Conservation (phyloP, 140 eudicot genomes). For the Stevia rebaudiana region DNA sequence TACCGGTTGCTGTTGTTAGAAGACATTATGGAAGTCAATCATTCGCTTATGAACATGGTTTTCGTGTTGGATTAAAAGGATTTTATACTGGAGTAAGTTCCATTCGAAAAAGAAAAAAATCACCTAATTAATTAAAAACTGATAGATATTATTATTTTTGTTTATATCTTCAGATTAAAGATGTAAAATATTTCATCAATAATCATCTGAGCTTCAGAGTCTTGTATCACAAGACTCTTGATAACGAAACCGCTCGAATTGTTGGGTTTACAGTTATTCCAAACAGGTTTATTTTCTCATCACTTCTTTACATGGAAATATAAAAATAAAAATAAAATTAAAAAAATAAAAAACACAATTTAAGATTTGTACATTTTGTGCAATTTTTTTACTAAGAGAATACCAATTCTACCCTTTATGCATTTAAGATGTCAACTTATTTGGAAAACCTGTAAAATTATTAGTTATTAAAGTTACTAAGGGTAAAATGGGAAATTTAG, state of each 20-base stretch:
- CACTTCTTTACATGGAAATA: background rate
- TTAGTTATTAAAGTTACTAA: background rate
- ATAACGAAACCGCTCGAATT: conserved; percentile 64
- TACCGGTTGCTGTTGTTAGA: conserved; percentile 82
- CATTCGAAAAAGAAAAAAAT: background rate
- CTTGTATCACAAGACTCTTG: conserved; percentile 63
- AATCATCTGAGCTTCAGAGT: conserved; percentile 78
- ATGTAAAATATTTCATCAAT: conserved; percentile 58
- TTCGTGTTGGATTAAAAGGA: conserved; percentile 50
- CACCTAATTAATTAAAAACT: background rate
- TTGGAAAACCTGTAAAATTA: background rate
- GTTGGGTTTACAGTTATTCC: conserved; percentile 88
- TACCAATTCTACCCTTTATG: too few species aligned
- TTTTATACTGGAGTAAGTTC: conserved; percentile 68
- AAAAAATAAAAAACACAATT: background rate
- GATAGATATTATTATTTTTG: background rate
- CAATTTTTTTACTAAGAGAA: too few species aligned
- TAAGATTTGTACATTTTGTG: too few species aligned
- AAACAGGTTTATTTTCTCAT: conserved; percentile 41
- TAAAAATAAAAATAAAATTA: background rate
- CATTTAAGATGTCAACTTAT: background rate
- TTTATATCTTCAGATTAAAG: conserved; percentile 42
- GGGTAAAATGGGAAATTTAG: too few species aligned
- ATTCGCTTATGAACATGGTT: conserved; percentile 46
- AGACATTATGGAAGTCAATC: conserved; percentile 57